A percentile compares a stretch with the other conserved stretches of the same genome.
Conservation (phyloP, 306 rosid species). For the Bauhinia variegata region DNA sequence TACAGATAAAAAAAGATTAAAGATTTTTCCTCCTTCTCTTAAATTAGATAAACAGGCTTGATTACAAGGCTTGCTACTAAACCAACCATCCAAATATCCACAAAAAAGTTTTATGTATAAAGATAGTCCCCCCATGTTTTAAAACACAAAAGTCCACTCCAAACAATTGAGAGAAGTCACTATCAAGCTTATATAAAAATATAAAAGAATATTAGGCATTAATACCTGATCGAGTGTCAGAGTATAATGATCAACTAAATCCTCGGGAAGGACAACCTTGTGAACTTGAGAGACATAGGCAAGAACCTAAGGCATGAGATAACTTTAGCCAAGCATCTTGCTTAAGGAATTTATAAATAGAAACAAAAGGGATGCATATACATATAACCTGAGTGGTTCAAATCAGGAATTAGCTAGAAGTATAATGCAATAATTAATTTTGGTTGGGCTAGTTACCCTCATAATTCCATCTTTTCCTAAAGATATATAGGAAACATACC, state of each 20-base stretch:
- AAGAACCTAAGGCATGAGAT: conserved; percentile 40
- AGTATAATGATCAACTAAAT: too few species aligned
- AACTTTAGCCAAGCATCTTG: conserved; percentile 32
- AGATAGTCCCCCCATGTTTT: conserved; percentile 15
- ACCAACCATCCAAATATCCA: conserved; percentile 31
- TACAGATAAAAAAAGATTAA: too few species aligned
- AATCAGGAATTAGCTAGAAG: neutral
- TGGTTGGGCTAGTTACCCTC: too few species aligned
- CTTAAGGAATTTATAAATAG: conserved; percentile 24
- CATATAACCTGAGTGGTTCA: conserved; percentile 5
- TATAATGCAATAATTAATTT: too few species aligned
- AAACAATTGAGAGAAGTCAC: conserved; percentile 12
- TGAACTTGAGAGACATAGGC: too few species aligned
- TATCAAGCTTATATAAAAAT: neutral
- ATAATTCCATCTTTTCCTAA: too few species aligned
- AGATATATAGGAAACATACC: too few species aligned
- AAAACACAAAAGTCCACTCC: conserved; percentile 22
- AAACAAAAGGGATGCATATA: conserved; percentile 18
- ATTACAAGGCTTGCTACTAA: conserved; percentile 13
- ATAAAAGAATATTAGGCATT: conserved; percentile 25
- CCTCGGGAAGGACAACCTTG: too few species aligned
- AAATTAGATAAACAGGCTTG: neutral
- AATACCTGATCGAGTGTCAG: conserved; percentile 37
- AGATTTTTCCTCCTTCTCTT: too few species aligned
- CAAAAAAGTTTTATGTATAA: neutral